Percentiles rank a stretch among this genome's conserved stretches.
These are phyloP conservation scores for Metarhizium anisopliae DNA, from an alignment of 2,329 filamentous ascomycete genomes.

Conservation along the genomic window DNA sequence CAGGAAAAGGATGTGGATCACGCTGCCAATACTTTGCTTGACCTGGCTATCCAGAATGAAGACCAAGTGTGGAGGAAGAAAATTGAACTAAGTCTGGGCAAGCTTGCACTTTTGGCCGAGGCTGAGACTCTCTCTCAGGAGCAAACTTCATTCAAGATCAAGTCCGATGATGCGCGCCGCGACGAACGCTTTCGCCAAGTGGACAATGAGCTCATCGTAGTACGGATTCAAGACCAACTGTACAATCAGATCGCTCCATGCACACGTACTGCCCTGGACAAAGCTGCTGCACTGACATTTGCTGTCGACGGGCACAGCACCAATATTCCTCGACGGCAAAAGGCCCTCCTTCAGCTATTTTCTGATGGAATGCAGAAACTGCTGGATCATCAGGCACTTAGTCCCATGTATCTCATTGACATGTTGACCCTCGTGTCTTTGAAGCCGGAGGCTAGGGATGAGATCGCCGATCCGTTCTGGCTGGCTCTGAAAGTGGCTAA, in stretches of 20 bases:
- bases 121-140: slow-evolving; percentile 22
- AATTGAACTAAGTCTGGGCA: slow-evolving; percentile 82
- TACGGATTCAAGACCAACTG: slow-evolving; percentile 71
- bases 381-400: slow-evolving; percentile 62
- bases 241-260: slow-evolving; percentile 62
- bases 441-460: slow-evolving; percentile 36
- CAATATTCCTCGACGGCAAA: slow-evolving; percentile 47
- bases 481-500: slow-evolving; percentile 57
- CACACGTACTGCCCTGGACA: slow-evolving; percentile 66
- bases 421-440: slow-evolving; percentile 65
- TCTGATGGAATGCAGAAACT: slow-evolving; percentile 61
- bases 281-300: slow-evolving; percentile 66
- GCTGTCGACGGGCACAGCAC: slow-evolving; percentile 59
- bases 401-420: slow-evolving; percentile 58
- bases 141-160: slow-evolving; percentile 27
- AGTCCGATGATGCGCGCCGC: slow-evolving; percentile 25
- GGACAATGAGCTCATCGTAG: slow-evolving; percentile 56
- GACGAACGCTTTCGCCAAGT: slow-evolving; percentile 42
- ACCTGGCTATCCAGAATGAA: slow-evolving; percentile 63
- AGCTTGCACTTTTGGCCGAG: slow-evolving; percentile 66
- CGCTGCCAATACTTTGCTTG: slow-evolving; percentile 62
- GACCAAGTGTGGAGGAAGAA: slow-evolving; percentile 86
- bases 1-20: slow-evolving; percentile 65
- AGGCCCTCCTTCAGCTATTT: slow-evolving; percentile 62
- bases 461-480: slow-evolving; percentile 63